A percentile compares a stretch with the other conserved stretches of the same genome.
Conservation (phyloP, 73 alveolate genomes). For the Tetrahymena elliotti region DNA sequence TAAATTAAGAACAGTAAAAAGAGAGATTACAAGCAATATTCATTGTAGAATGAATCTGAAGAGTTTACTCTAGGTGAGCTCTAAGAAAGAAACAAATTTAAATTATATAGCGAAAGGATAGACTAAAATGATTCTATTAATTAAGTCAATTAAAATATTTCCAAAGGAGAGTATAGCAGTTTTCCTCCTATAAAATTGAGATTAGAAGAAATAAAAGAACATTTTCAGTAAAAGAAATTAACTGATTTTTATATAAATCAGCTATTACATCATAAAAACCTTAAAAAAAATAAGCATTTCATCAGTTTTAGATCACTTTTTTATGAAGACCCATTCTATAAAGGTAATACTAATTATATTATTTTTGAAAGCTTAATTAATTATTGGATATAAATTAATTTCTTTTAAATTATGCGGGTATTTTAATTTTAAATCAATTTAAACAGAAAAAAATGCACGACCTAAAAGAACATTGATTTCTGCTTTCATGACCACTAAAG, state of each 20-base stretch:
- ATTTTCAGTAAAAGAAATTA: neutral
- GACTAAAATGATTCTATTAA: neutral
- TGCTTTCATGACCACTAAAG: slow-evolving; percentile 21
- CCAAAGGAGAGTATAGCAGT: neutral
- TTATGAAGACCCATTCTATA: neutral
- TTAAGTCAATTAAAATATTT: neutral
- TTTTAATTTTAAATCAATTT: neutral
- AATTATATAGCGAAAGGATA: neutral
- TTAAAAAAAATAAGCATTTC: neutral
- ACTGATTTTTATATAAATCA: neutral
- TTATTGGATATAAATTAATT: neutral
- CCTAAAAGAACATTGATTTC: neutral
- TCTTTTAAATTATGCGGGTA: neutral
- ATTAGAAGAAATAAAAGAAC: neutral
- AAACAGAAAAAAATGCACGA: neutral
- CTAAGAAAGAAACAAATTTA: neutral
- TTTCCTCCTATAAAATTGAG: neutral
- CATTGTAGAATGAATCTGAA: neutral
- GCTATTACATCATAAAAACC: neutral
- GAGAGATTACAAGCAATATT: neutral
- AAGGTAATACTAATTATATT: neutral
- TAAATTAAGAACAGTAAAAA: neutral
- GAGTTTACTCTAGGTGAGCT: neutral
- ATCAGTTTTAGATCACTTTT: neutral
- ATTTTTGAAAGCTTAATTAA: neutral